These are phyloP conservation scores for Magnaporthiopsis incrustans DNA, from an alignment of 2,329 filamentous ascomycete species.

Conservation along the genomic window DNA sequence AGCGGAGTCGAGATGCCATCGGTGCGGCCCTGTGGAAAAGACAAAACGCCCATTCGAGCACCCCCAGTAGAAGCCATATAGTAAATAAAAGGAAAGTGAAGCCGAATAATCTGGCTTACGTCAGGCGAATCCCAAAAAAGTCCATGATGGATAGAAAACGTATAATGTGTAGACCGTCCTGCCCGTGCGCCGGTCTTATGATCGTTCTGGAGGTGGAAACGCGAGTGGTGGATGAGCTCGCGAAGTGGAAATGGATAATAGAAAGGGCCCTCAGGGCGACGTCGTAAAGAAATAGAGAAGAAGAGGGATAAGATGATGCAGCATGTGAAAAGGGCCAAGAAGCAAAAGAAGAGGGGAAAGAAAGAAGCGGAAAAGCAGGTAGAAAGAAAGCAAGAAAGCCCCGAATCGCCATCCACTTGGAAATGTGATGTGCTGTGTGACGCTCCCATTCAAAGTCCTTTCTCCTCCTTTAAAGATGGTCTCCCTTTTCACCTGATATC, in stretches of 20 bases:
- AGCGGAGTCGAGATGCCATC: neutral
- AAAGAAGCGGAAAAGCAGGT: neutral
- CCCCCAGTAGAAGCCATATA: neutral
- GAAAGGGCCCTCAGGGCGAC: neutral
- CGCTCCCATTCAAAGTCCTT: neutral
- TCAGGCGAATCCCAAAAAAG: neutral
- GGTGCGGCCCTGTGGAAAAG: neutral
- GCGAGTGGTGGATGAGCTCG: neutral
- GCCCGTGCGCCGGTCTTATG: neutral
- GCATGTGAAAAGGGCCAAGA: neutral
- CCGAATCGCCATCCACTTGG: neutral
- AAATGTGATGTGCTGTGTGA: constrained; percentile 1
- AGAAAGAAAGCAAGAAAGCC: neutral
- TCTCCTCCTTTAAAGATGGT: neutral
- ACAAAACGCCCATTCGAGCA: neutral
- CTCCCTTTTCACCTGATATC: constrained; percentile 56
- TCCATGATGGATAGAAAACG: neutral
- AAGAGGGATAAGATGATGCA: neutral
- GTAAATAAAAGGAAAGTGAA: neutral
- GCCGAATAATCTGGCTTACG: neutral
- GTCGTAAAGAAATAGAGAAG: neutral
- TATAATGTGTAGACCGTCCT: neutral
- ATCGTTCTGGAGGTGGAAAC: neutral
- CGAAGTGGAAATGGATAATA: neutral
- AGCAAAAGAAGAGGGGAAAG: constrained; percentile 2